Evolutionary conservation across 2,329 filamentous ascomycete species (phyloP), one percentile per base, ranked within the genome.

Genomic region (Penicillium sp.): DNA sequence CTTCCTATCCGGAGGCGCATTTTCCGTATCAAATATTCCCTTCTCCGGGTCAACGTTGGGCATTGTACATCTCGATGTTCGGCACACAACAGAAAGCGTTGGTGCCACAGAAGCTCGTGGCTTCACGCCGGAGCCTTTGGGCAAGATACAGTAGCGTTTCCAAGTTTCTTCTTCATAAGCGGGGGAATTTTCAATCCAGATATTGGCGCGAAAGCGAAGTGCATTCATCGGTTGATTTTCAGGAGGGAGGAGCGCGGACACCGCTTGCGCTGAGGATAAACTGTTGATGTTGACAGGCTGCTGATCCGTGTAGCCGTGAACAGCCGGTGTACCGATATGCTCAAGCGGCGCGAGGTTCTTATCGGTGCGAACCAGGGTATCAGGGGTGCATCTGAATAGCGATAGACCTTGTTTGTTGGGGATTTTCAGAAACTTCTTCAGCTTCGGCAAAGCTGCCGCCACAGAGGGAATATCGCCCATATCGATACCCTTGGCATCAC

Each of bases 21-120:
- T 58, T 19, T 65, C 62, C 11, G 59, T 40, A n/a, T 60, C 58
- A 19, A 63, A 61, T 5, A 36, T 16, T 14, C 62, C 62, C 3
- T 51, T 63, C 9, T 57, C 49, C 11, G 56, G 59, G 14, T 63
- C 54, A 5, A 65, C 60, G 33, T 62, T 65, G 1, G 62, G 62
- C 56, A 65, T 65, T 3, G 62, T 65, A 42, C 62, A 65, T 42
- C 62, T 49, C 3, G 62, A 65, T n/a, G 62, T 65, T 7, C 62
- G 60, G 26, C 60, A 63, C 3, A 65, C 62, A 13, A 65, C 60
- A 13, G 60, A 63, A 0, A 65, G 26, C 1, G 40, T 44, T n/a
- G 58, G 58, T 1, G 51, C 33, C 19, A 59, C 58, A 6, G 21
- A 28, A 19, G 62, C 55, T 13, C 54, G 56, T 31, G 45, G 26